Conservation (phyloP, 768 basidiomycete species). For the Cubamyces sp. region DNA sequence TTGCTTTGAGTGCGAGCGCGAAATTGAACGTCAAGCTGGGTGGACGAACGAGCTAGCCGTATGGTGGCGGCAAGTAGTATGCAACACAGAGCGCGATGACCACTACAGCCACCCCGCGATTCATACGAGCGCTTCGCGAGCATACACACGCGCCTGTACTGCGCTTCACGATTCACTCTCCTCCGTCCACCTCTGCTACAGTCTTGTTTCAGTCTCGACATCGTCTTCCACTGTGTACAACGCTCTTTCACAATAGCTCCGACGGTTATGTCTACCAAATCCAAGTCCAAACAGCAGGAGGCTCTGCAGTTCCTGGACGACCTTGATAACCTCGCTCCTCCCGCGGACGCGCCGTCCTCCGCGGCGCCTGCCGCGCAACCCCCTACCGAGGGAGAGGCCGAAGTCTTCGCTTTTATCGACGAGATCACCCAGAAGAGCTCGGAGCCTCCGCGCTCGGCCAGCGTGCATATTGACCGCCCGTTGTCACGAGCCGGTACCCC, state of each 20-base stretch:
- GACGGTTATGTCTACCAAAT: slow-evolving; percentile 43
- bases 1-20: no score
- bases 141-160: slow-evolving; percentile 6
- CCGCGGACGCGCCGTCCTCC: slow-evolving; percentile 29
- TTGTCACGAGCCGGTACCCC: slow-evolving; percentile 72
- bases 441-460: slow-evolving; percentile 67
- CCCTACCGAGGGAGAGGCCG: slow-evolving; percentile 62
- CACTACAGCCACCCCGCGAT: no score
- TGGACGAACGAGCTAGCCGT: no score
- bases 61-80: no score
- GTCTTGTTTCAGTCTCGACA: no score
- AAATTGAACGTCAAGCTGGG: no score
- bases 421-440: slow-evolving; percentile 93
- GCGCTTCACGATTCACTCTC: slow-evolving; percentile 1
- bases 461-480: slow-evolving; percentile 59
- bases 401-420: slow-evolving; percentile 91
- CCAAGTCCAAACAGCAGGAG: slow-evolving; percentile 84
- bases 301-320: slow-evolving; percentile 93
- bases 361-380: slow-evolving; percentile 28
- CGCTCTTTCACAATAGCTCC: not conserved
- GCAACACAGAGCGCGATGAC: no score
- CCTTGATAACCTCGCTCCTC: slow-evolving; percentile 71
- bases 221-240: no score
- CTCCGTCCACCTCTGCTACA: not conserved
- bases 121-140: slow-evolving; percentile 2